Base-by-base conservation (phyloP, 352 stramenopile species). In the Phytopythium litorale region DNA sequence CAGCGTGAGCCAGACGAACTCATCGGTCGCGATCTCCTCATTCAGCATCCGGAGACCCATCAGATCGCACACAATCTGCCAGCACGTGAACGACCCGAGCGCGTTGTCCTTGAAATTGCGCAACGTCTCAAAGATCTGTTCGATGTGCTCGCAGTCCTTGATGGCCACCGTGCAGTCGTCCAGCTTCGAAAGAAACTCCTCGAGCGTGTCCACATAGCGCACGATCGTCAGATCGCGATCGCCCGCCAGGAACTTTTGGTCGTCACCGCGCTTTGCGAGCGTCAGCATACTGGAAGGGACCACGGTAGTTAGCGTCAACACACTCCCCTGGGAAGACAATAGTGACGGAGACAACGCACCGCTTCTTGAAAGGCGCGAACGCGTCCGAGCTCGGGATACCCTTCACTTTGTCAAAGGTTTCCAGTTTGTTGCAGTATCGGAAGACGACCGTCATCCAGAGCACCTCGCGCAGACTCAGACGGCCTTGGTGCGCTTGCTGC, bases 1-100 rank as follows among this genome's bases (percentile, higher is more conserved):
- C 18, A 81, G 49, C n/a, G 70, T 91, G 16, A 94, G 75, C 82
- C 83, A 94, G 54, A 94, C 81, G 45, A 87, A 94, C n/a, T 92
- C 78, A 33, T 89, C 78, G 38, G 69, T 68, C 28, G 73, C 61
- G 19, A 91, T 78, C 15, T 79, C 69, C 42, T 88, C 69, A 6
- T 65, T 42, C 59, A 94, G 67, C 63, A 92, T 74, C 53, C 89
- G 84, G 32, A 94, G 73, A 58, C 89, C 82, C 65, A 92, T 81
- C 40, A 94, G 59, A 62, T 94, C 84, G 23, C 79, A 89, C 58
- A 88, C 79, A 21, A 94, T 70, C 65, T 94, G 84, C 84, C 84
- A 94, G 63, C 84, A 89, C n/a, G 84, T 94, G 72, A 92, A 94
- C 15, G 84, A 91, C n/a, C 84, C 84, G 40, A 94, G 75, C 8